Base-by-base conservation (phyloP, 139 green algal genomes). In the Zygnema cylindricum region DNA sequence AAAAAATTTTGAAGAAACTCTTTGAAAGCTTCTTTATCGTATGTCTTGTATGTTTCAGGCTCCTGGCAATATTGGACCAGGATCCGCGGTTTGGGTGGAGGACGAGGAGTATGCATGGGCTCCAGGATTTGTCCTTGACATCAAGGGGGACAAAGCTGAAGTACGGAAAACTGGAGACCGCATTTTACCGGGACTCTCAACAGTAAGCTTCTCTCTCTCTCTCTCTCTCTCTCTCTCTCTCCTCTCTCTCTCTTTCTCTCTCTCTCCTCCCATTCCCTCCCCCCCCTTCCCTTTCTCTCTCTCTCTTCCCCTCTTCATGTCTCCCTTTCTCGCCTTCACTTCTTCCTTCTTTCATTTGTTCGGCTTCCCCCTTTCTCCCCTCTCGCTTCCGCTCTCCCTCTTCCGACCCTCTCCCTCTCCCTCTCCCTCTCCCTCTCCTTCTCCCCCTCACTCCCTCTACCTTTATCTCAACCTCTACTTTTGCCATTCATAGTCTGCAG, bases 1-100 rank as follows among this genome's bases (percentile, higher is more conserved):
- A n/a, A n/a, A n/a, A n/a, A n/a, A n/a, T n/a, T n/a, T n/a, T n/a
- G n/a, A n/a, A n/a, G n/a, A n/a, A n/a, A n/a, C n/a, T n/a, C 57
- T 73, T 30, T 73, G 57, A 73, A 73, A n/a, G 30, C 30, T 30
- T 30, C 57, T n/a, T 30, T 73, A 73, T 73, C 57, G 30, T 63
- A 25, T 63, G 7, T 16, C 16, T 16, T 63, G 49, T 63, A 16
- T 63, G 7, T 63, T 63, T 7, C 49, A 63, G 71, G 71, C 71
- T 43, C 40, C 71, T 25, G 85, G 76, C 42, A 76, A 40, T 7
- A 25, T 89, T 21, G 85, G 40, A 35, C 76, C 78, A 30, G 86
- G 86, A 33, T 90, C 86, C 38, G 22, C n/a, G 21, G 86, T 90
- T 22, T 90, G 86, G 86, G 81, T 90, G 21, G 86, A 90, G 40